phyloP scores from a whole-genome alignment of 257 asterid species.

The Paraleonurus japonicus region DNA sequence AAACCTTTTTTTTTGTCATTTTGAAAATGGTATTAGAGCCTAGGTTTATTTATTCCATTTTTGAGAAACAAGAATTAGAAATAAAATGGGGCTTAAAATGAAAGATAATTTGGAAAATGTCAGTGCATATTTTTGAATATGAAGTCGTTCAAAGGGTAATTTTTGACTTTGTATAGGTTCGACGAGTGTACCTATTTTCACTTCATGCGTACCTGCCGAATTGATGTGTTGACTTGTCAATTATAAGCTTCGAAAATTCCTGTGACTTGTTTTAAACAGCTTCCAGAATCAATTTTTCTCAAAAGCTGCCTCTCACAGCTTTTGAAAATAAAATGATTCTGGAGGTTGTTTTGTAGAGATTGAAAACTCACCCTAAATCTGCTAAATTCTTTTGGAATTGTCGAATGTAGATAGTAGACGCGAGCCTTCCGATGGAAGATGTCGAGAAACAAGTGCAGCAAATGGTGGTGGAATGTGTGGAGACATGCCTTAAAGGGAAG shows the following conservation, averaged over 20 bases:
- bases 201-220: neutral
- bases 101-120: neutral
- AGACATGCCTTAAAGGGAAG: slow-evolving; percentile 61
- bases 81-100: neutral
- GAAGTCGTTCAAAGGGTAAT: neutral
- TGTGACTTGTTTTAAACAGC: too few relatives aligned
- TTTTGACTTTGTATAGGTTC: neutral
- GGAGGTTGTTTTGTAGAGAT: too few relatives aligned
- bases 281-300: too few relatives aligned
- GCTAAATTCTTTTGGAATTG: neutral
- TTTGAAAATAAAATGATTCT: too few relatives aligned
- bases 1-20: too few relatives aligned
- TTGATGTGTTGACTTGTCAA: neutral
- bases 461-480: slow-evolving; percentile 47
- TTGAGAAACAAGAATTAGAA: neutral
- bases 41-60: neutral
- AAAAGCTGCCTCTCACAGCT: too few relatives aligned
- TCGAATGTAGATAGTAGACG: slow-evolving; percentile 63
- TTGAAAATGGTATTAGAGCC: neutral
- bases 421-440: slow-evolving; percentile 67
- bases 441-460: slow-evolving; percentile 60
- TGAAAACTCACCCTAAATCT: too few relatives aligned
- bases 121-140: neutral
- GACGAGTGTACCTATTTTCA: too few relatives aligned
- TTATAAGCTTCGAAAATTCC: neutral